A percentile compares a stretch with the other conserved stretches of the same genome.
Evolutionary conservation across 768 basidiomycete genomes (phyloP).

Genomic region (Cyathus striatus): DNA sequence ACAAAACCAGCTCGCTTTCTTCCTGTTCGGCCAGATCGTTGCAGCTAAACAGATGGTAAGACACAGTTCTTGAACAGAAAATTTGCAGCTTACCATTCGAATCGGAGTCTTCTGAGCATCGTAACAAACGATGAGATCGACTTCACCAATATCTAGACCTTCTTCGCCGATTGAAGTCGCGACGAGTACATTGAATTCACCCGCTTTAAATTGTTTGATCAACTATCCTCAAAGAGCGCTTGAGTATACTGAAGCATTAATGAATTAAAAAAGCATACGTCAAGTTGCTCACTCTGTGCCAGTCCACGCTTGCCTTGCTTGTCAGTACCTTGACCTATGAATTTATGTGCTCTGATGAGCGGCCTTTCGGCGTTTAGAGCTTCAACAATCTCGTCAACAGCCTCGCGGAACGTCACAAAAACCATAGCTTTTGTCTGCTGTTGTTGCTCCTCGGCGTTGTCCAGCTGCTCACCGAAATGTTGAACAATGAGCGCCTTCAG

Average conservation of each 20-base stretch:
- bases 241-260: conserved; percentile 4
- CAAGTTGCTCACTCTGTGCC: conserved; percentile 86
- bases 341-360: conserved; percentile 74
- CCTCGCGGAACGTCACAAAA: conserved; percentile 86
- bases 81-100: conserved; percentile 67
- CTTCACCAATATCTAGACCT: conserved; percentile 96
- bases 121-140: conserved; percentile 94
- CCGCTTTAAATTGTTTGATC: conserved; percentile 81
- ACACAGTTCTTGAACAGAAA: not conserved
- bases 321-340: conserved; percentile 88
- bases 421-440: conserved; percentile 82
- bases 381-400: conserved; percentile 87
- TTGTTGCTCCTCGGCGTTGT: conserved; percentile 28
- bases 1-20: conserved; percentile 86
- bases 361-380: conserved; percentile 72
- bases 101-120: conserved; percentile 96
- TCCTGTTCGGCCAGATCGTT: conserved; percentile 93
- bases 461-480: conserved; percentile 62
- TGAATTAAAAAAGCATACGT: conserved; percentile 40
- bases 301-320: conserved; percentile 85
- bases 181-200: conserved; percentile 88
- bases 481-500: conserved; percentile 69
- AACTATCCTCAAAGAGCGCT: conserved; percentile 41
- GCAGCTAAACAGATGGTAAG: conserved; percentile 52
- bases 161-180: conserved; percentile 98